Percentiles rank a stretch among this genome's conserved stretches.
Evolutionary conservation across 164 flowering plant species (phyloP).

Genomic region (Vitis rotundifolia): DNA sequence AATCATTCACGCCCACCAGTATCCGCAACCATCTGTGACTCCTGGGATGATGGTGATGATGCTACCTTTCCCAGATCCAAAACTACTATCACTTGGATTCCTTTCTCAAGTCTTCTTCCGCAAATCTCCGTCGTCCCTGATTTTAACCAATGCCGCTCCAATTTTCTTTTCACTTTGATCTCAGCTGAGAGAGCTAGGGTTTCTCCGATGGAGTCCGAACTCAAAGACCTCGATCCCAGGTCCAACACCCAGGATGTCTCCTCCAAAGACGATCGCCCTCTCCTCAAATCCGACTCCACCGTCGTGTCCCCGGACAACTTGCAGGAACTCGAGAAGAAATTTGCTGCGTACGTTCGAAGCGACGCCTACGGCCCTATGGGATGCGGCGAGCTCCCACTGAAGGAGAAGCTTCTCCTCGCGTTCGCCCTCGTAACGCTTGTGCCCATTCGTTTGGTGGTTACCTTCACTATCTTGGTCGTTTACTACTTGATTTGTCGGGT

Average conservation of each 20-base stretch:
- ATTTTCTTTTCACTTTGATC: too few species aligned
- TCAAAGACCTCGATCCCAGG: slow-evolving; percentile 31
- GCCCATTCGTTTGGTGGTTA: slow-evolving; percentile 61
- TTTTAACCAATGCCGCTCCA: not conserved
- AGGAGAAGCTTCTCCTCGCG: slow-evolving; percentile 66
- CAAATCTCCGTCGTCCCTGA: not conserved
- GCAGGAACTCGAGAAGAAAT: slow-evolving; percentile 76
- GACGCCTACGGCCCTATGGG: slow-evolving; percentile 96
- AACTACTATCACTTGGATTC: too few species aligned
- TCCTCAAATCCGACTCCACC: slow-evolving; percentile 45
- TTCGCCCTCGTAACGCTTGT: slow-evolving; percentile 64
- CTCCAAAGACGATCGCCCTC: slow-evolving; percentile 57
- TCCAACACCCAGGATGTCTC: slow-evolving; percentile 27
- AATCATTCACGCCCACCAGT: not conserved
- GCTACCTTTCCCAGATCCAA: too few species aligned
- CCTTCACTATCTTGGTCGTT: slow-evolving; percentile 37
- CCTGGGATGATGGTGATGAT: too few species aligned
- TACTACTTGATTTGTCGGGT: slow-evolving; percentile 60
- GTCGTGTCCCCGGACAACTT: slow-evolving; percentile 21
- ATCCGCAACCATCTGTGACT: slow-evolving; percentile 1
- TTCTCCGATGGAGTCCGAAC: slow-evolving; percentile 49
- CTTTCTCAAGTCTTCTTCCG: not conserved
- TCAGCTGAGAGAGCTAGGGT: slow-evolving; percentile 2
- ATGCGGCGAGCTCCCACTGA: slow-evolving; percentile 59
- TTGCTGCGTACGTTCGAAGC: slow-evolving; percentile 69